Base-by-base conservation (phyloP, 352 stramenopile genomes). In the Achlya hypogyna region DNA sequence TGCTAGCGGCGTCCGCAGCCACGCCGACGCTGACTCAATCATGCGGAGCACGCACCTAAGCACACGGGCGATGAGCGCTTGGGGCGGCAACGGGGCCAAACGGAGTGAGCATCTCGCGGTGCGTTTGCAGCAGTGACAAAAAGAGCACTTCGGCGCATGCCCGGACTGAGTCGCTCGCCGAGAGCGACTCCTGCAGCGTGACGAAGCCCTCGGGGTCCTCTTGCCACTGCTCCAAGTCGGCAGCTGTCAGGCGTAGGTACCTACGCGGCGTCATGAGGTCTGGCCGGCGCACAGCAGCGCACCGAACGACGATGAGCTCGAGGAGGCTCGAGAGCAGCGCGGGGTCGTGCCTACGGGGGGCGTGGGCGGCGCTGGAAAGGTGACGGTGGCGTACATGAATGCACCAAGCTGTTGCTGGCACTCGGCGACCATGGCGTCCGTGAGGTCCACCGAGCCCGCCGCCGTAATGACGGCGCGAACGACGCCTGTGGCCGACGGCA, bases 391-490 rank as follows among this genome's bases (percentile, higher is more conserved):
- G 25, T 63, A 63, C 54, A 23, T 49, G 49, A 67, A 67, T 4
- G 28, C 60, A 6, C 60, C 60, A 45, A 67, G 31, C 18, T 67
- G 60, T 34, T 49, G 20, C 43, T 67, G 51, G 51, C 60, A 67
- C 65, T 95, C 83, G 3, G 88, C 54, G 28, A 95, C 82, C 79
- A 93, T 93, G 0, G 71, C 74, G 47, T 92, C 79, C 5, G 79
- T 86, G 47, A 95, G 68, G n/a, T 65, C 71, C 28, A 93, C 79
- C 62, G 91, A 82, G 43, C 86, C 84, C 0, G 75, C 74, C 18
- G 86, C 79, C n/a, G 84, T 93, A 60, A 93, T 93, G 28, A 93
- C 78, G 60, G 91, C 91, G n/a, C 69, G 72, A 6, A 88, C 65
- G 52, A 88, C 69, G 18, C 75, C 71, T 5, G 73, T 74, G 22